phyloP scores from a whole-genome alignment of 2,329 filamentous ascomycete genomes.

The Lasiodiplodia theobromae region DNA sequence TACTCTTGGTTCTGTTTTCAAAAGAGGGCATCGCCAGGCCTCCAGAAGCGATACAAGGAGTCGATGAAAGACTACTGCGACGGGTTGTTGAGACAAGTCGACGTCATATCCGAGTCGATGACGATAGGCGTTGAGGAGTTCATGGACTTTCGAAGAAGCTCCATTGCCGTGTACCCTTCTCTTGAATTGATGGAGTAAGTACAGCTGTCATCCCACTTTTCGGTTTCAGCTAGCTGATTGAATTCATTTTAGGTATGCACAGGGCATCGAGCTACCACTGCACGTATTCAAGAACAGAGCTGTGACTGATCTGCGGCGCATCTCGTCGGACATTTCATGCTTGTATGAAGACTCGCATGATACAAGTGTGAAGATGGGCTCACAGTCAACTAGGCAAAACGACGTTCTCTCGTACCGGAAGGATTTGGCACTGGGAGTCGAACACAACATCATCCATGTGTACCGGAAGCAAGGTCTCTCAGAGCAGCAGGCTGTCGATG shows the following conservation, averaged over 20 bases:
- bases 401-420: conserved; percentile 15
- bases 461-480: conserved; percentile 1
- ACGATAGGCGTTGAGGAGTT: neutral
- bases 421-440: neutral
- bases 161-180: neutral
- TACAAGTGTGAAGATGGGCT: neutral
- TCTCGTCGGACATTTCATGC: neutral
- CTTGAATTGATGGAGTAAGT: conserved; percentile 7
- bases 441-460: conserved; percentile 18
- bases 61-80: conserved; percentile 15
- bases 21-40: neutral
- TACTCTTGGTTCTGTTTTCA: conserved; percentile 5
- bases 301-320: neutral
- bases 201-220: neutral
- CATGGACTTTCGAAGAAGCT: conserved; percentile 7
- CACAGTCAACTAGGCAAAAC: neutral
- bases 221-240: neutral
- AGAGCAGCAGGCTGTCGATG: conserved; percentile 5
- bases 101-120: neutral
- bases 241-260: neutral
- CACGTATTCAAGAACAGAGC: conserved; percentile 4
- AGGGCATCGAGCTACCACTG: neutral
- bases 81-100: conserved; percentile 6
- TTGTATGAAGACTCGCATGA: neutral
- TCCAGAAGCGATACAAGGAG: conserved; percentile 9